A percentile compares a stretch with the other conserved stretches of the same genome.
Evolutionary conservation across 2,329 filamentous ascomycete species (phyloP).

Genomic region (Fusarium decemcellulare): DNA sequence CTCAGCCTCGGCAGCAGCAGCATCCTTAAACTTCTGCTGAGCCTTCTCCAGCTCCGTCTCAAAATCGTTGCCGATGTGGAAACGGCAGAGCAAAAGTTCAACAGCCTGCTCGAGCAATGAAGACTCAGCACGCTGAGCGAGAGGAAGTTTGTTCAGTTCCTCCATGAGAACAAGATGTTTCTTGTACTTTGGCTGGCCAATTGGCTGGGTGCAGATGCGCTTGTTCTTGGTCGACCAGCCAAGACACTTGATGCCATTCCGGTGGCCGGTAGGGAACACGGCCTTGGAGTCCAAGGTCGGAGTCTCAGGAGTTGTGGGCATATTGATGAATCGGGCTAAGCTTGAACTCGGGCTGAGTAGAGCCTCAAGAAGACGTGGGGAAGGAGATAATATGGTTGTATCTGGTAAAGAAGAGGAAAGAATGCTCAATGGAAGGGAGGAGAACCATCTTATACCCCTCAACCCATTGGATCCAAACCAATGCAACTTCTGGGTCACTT

Average conservation of each 20-base stretch:
- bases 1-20: neutral
- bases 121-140: constrained; percentile 1
- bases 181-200: neutral
- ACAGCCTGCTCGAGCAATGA: neutral
- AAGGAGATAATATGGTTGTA: neutral
- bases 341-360: neutral
- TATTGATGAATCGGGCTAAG: neutral
- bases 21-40: neutral
- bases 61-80: neutral
- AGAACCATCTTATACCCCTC: neutral
- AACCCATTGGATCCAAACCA: no score
- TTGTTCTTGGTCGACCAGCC: neutral
- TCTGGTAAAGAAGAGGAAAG: neutral
- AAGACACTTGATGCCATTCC: constrained; percentile 5
- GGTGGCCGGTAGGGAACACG: constrained; percentile 3
- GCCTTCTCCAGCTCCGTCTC: neutral
- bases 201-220: neutral
- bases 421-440: neutral
- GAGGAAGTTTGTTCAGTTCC: neutral
- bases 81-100: neutral
- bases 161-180: neutral
- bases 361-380: neutral
- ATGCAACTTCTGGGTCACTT: neutral
- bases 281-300: neutral
- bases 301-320: neutral